A percentile compares a stretch with the other conserved stretches of the same genome.
Conservation (phyloP, 192 early-diverging fungal species). For the Linnemannia schmuckeri region DNA sequence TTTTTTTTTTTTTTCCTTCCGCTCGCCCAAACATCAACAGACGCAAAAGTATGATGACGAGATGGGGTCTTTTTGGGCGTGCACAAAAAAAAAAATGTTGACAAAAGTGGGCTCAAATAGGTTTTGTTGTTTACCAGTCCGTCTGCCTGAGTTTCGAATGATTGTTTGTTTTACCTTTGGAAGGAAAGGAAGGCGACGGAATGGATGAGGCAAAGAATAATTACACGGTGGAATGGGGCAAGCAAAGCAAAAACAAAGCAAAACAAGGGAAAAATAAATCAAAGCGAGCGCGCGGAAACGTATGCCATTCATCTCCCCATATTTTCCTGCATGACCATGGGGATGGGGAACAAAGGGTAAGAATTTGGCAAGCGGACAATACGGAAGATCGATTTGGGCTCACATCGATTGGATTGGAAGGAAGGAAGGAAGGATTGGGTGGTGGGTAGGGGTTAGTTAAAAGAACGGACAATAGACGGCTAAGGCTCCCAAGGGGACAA, state of each 20-base stretch:
- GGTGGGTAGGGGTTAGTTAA: not conserved
- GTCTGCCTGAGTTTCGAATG: not conserved
- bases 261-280: not conserved
- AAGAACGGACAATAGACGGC: not conserved
- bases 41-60: not conserved
- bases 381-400: slow-evolving; percentile 4
- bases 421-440: not conserved
- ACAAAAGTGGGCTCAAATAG: not conserved
- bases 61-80: not conserved
- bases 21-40: not conserved
- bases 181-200: not conserved
- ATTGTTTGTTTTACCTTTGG: slow-evolving; percentile 4
- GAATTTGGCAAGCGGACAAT: not conserved
- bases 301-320: no score
- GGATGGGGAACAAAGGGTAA: not conserved
- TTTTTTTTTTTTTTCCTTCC: no score
- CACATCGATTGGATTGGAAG: not conserved
- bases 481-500: not conserved
- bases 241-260: not conserved
- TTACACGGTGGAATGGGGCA: not conserved
- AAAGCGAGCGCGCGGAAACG: no score
- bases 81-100: not conserved
- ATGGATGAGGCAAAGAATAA: not conserved
- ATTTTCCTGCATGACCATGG: no score
- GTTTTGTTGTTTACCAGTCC: not conserved